Percentiles rank a stretch among this genome's conserved stretches.
Conservation (phyloP, 306 rosid genomes). For the Comarum palustre region DNA sequence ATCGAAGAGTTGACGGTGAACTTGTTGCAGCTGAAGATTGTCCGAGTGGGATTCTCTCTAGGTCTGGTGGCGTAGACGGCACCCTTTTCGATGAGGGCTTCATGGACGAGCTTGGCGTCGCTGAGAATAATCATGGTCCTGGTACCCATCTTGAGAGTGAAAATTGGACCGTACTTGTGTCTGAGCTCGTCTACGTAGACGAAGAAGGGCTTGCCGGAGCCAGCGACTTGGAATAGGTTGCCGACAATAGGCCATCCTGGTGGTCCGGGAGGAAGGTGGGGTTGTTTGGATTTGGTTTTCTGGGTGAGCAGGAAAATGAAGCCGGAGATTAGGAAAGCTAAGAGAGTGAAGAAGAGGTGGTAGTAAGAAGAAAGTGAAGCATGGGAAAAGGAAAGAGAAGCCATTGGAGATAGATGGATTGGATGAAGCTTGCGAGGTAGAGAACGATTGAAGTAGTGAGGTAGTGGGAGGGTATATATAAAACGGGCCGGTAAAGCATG, state of each 20-base stretch:
- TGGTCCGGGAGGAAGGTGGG: slow-evolving; percentile 81
- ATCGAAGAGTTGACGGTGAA: slow-evolving; percentile 79
- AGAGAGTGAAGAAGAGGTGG: slow-evolving; percentile 47
- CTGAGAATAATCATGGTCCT: slow-evolving; percentile 61
- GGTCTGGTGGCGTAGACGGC: slow-evolving; percentile 58
- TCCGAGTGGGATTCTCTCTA: slow-evolving; percentile 73
- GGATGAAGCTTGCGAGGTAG: not conserved
- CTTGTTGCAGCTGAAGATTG: slow-evolving; percentile 72
- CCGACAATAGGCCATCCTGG: slow-evolving; percentile 96
- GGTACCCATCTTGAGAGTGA: slow-evolving; percentile 85
- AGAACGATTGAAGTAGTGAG: slow-evolving; percentile 8
- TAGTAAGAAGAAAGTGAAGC: slow-evolving; percentile 39
- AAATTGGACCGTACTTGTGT: slow-evolving; percentile 55
- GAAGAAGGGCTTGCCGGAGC: slow-evolving; percentile 66
- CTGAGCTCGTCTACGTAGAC: slow-evolving; percentile 42
- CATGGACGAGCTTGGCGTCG: slow-evolving; percentile 61
- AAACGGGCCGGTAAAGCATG: slow-evolving; percentile 39
- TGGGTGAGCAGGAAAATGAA: slow-evolving; percentile 45
- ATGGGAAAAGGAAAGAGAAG: slow-evolving; percentile 20
- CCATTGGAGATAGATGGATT: slow-evolving; percentile 33
- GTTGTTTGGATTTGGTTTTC: slow-evolving; percentile 38
- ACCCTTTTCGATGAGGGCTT: slow-evolving; percentile 72
- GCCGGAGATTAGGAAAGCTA: slow-evolving; percentile 48
- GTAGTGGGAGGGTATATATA: slow-evolving; percentile 29
- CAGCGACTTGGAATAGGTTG: slow-evolving; percentile 73